Evolutionary conservation across 306 rosid species (phyloP).

Genomic region (Begonia peltatifolia): DNA sequence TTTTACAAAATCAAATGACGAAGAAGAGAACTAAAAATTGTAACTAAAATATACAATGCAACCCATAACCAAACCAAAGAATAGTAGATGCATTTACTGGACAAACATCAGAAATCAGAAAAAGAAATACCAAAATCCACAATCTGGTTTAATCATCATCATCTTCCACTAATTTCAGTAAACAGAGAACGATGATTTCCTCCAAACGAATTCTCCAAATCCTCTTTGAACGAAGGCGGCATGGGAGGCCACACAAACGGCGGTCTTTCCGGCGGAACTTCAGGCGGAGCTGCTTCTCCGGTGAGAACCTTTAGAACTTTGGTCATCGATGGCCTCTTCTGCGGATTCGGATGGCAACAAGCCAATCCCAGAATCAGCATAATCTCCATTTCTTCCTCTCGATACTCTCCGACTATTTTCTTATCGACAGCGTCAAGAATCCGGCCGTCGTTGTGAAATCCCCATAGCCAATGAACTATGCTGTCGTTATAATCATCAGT

Average conservation of each 20-base stretch:
- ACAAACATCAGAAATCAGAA: too few species aligned
- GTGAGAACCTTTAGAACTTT: conserved; percentile 1
- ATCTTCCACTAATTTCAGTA: conserved; percentile 3
- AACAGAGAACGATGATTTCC: background rate
- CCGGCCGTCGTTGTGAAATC: background rate
- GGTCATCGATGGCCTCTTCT: conserved; percentile 6
- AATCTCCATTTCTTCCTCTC: conserved; percentile 2
- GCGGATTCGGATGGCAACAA: conserved; percentile 9
- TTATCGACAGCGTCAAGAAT: background rate
- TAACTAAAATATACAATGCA: too few species aligned
- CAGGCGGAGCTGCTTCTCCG: conserved; percentile 3
- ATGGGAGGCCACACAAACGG: conserved; percentile 9
- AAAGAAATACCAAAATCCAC: too few species aligned
- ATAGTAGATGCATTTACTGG: too few species aligned
- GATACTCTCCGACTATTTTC: background rate
- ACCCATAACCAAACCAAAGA: too few species aligned
- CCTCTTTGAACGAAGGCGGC: conserved; percentile 5
- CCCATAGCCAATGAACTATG: conserved; percentile 6
- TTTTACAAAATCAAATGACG: too few species aligned
- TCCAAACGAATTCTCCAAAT: background rate
- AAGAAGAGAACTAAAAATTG: too few species aligned
- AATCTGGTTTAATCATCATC: background rate
- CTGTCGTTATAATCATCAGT: background rate
- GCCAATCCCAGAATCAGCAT: conserved; percentile 4
- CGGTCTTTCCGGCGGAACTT: background rate